A percentile compares a stretch with the other conserved stretches of the same genome.
Evolutionary conservation across 2,329 filamentous ascomycete genomes (phyloP).

Genomic region (Colletotrichum sp.): DNA sequence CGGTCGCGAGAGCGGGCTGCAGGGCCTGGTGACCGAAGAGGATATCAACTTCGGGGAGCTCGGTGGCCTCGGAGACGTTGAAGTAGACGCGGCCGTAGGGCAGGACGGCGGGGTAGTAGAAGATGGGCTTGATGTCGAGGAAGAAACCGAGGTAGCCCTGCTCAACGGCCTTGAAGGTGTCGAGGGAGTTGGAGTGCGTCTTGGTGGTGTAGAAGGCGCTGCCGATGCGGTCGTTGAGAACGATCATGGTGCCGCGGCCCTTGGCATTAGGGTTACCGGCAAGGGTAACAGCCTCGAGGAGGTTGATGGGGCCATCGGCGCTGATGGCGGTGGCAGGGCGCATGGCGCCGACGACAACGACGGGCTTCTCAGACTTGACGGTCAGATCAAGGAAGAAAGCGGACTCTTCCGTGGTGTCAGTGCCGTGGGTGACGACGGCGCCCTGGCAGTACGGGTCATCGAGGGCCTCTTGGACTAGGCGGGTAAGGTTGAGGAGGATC

Average conservation of each 20-base stretch:
- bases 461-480: conserved; percentile 53
- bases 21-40: conserved; percentile 61
- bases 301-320: conserved; percentile 67
- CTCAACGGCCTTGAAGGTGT: conserved; percentile 65
- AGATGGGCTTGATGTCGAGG: conserved; percentile 62
- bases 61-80: conserved; percentile 36
- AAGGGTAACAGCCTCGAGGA: conserved; percentile 63
- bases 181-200: conserved; percentile 65
- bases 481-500: conserved; percentile 51
- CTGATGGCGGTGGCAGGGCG: conserved; percentile 65
- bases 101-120: conserved; percentile 59
- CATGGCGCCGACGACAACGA: conserved; percentile 68
- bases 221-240: conserved; percentile 55
- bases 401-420: conserved; percentile 68
- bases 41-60: conserved; percentile 60
- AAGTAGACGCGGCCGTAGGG: conserved; percentile 52
- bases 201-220: conserved; percentile 65
- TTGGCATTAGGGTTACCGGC: conserved; percentile 50
- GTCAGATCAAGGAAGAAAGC: conserved; percentile 68
- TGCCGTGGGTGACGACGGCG: conserved; percentile 68
- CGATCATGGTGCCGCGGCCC: conserved; percentile 62
- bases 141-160: conserved; percentile 62
- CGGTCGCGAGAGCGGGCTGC: conserved; percentile 49
- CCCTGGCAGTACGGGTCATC: conserved; percentile 46
- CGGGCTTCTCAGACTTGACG: conserved; percentile 60